A percentile compares a stretch with the other conserved stretches of the same genome.
phyloP scores from a whole-genome alignment of 2,329 filamentous ascomycete genomes.

The Cercospora zeina region DNA sequence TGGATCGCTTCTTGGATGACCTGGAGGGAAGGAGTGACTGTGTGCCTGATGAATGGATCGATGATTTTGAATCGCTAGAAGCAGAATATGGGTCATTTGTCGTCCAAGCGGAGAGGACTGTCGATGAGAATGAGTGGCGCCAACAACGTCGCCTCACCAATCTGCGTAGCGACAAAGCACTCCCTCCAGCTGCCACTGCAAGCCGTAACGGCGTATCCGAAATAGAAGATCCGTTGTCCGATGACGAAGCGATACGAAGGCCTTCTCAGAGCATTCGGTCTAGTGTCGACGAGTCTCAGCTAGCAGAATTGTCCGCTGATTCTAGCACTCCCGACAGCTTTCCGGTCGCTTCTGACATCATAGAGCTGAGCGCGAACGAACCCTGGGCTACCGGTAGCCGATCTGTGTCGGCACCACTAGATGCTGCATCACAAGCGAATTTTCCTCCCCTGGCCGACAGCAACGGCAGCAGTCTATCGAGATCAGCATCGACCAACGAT shows the following conservation, averaged over 20 bases:
- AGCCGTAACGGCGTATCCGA: slow-evolving; percentile 12
- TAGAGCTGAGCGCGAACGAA: neutral
- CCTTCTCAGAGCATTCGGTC: slow-evolving; percentile 20
- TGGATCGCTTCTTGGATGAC: slow-evolving; percentile 84
- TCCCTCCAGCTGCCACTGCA: neutral
- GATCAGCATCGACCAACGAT: slow-evolving; percentile 16
- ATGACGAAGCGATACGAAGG: slow-evolving; percentile 21
- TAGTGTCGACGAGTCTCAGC: slow-evolving; percentile 7
- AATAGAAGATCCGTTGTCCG: slow-evolving; percentile 20
- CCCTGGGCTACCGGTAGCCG: slow-evolving; percentile 2
- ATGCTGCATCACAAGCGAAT: neutral
- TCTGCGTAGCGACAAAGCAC: neutral
- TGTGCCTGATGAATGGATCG: slow-evolving; percentile 82
- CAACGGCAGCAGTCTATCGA: neutral
- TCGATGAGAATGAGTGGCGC: slow-evolving; percentile 63
- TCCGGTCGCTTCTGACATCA: neutral
- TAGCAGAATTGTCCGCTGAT: neutral
- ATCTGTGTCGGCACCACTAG: slow-evolving; percentile 8
- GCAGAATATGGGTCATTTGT: slow-evolving; percentile 77
- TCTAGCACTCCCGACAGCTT: neutral
- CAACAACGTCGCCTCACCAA: neutral
- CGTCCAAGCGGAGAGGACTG: slow-evolving; percentile 70
- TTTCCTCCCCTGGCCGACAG: neutral
- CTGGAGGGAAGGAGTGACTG: slow-evolving; percentile 83
- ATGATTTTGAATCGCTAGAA: slow-evolving; percentile 79